Evolutionary conservation across 192 early-diverging fungal genomes (phyloP).

Genomic region (Linnemannia exigua): DNA sequence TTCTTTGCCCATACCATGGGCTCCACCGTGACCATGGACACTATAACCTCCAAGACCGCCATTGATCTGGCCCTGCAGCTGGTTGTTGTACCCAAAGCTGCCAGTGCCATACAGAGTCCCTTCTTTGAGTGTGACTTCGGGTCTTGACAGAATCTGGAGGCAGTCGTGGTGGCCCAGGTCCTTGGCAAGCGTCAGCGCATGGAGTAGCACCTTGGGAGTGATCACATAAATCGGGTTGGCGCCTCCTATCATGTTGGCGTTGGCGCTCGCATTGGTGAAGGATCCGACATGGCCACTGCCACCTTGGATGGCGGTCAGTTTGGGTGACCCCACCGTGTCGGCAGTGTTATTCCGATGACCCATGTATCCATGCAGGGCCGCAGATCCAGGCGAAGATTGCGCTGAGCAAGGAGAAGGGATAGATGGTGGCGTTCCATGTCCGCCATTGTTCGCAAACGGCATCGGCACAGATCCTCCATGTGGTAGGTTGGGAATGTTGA

Average conservation of each 20-base stretch:
- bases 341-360: slow-evolving; percentile 34
- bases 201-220: slow-evolving; percentile 47
- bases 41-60: slow-evolving; percentile 10
- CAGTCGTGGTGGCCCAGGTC: slow-evolving; percentile 49
- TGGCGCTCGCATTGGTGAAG: slow-evolving; percentile 50
- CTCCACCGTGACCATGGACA: slow-evolving; percentile 32
- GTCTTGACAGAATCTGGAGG: slow-evolving; percentile 45
- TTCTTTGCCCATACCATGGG: too few species aligned
- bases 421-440: slow-evolving; percentile 47
- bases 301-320: slow-evolving; percentile 25
- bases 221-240: slow-evolving; percentile 48
- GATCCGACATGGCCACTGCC: slow-evolving; percentile 46
- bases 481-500: slow-evolving; percentile 42
- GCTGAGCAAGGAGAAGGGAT: slow-evolving; percentile 56
- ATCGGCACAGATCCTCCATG: slow-evolving; percentile 43
- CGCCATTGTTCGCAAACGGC: slow-evolving; percentile 42
- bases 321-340: slow-evolving; percentile 33
- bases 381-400: slow-evolving; percentile 47
- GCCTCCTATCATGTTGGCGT: slow-evolving; percentile 51
- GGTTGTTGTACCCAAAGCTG: slow-evolving; percentile 54
- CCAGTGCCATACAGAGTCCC: slow-evolving; percentile 53
- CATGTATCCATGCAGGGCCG: slow-evolving; percentile 44
- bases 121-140: slow-evolving; percentile 49
- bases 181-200: slow-evolving; percentile 48
- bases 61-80: slow-evolving; percentile 20